Conservation (phyloP, 2,329 filamentous ascomycete species). For the Dichotomopilus funicola region DNA sequence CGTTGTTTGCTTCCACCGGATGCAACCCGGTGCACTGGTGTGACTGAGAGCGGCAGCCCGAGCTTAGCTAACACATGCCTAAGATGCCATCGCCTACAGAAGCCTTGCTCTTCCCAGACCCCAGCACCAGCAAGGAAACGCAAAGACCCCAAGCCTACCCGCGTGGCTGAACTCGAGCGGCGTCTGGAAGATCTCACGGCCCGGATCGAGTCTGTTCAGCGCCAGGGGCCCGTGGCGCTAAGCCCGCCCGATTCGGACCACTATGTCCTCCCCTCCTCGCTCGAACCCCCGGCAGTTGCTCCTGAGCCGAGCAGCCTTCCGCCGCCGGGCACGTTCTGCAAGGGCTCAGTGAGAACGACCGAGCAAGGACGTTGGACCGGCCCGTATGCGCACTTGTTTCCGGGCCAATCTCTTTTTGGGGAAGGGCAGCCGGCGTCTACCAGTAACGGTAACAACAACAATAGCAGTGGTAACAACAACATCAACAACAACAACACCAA, state of each 20-base stretch:
- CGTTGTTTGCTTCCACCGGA: no score
- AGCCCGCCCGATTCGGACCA: constrained; percentile 17
- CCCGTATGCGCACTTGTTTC: constrained; percentile 34
- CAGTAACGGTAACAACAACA: no score
- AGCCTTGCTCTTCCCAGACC: constrained; percentile 41
- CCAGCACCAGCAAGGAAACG: constrained; percentile 43
- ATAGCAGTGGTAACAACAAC: no score
- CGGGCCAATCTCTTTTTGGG: constrained; percentile 2
- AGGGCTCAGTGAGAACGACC: neutral
- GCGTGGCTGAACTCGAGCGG: constrained; percentile 46
- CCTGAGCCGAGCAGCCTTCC: neutral
- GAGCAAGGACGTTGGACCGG: constrained; percentile 14
- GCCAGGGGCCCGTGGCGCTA: constrained; percentile 10
- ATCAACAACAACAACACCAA: no score
- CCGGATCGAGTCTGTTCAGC: constrained; percentile 32
- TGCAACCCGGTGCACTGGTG: no score
- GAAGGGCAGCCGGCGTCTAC: no score
- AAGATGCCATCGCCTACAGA: constrained; percentile 43
- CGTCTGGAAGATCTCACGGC: constrained; percentile 44
- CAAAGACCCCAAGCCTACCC: constrained; percentile 41
- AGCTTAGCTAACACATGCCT: constrained; percentile 1
- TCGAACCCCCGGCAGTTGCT: no score
- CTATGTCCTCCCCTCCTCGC: neutral
- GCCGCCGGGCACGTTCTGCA: neutral
- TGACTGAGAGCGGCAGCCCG: no score